Conservation (phyloP, 768 basidiomycete genomes). For the Porpolomopsis calyptriformis region DNA sequence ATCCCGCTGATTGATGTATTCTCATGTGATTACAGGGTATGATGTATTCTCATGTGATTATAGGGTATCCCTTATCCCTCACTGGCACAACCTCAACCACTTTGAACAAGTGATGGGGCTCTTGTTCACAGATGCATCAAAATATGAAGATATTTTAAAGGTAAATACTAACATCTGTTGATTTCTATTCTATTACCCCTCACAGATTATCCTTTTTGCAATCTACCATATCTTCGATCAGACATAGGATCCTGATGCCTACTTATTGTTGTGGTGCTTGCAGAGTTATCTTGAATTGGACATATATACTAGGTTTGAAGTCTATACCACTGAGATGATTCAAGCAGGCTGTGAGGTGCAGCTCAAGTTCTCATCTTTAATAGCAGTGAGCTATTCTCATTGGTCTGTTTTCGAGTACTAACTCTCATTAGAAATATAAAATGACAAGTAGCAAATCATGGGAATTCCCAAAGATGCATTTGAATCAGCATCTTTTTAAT, state of each 20-base stretch:
- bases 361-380: constrained; percentile 7
- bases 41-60: background rate
- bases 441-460: no score
- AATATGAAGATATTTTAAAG: constrained; percentile 27
- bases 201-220: constrained; percentile 21
- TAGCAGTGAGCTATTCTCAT: constrained; percentile 16
- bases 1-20: background rate
- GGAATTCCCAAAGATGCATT: constrained; percentile 28
- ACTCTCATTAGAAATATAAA: constrained; percentile 8
- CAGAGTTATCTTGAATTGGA: constrained; percentile 22
- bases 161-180: constrained; percentile 12
- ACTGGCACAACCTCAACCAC: constrained; percentile 25
- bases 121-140: constrained; percentile 25
- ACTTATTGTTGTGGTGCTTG: constrained; percentile 19
- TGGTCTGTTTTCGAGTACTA: background rate
- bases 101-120: constrained; percentile 18
- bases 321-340: constrained; percentile 23
- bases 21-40: no score
- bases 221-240: constrained; percentile 15
- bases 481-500: constrained; percentile 21
- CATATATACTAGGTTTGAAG: constrained; percentile 19
- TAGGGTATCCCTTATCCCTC: constrained; percentile 21
- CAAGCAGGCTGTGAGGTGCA: constrained; percentile 13
- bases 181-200: constrained; percentile 1
- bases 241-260: constrained; percentile 11